Percentiles rank a stretch among this genome's conserved stretches.
These are phyloP conservation scores for Sporothrix phasma DNA, from an alignment of 2,329 filamentous ascomycete species.

Conservation along the genomic window DNA sequence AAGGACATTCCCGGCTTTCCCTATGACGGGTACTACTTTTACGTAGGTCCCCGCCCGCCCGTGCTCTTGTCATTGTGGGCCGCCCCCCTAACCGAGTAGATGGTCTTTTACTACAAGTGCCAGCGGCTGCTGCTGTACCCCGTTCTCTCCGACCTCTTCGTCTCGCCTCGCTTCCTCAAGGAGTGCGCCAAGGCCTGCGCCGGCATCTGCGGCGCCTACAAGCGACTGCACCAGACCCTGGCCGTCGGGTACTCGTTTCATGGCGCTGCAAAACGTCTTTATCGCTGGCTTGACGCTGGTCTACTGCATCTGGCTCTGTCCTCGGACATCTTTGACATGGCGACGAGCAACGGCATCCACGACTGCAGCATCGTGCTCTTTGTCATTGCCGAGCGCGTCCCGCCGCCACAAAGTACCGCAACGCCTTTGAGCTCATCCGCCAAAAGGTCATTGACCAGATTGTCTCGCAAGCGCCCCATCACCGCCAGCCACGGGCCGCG, in stretches of 20 bases:
- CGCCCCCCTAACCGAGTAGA: not conserved
- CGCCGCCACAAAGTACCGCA: constrained; percentile 11
- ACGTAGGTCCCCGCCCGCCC: not conserved
- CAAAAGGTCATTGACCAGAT: constrained; percentile 9
- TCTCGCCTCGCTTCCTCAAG: not conserved
- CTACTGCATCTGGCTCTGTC: constrained; percentile 26
- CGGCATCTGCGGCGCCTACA: constrained; percentile 22
- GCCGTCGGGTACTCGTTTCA: constrained; percentile 9
- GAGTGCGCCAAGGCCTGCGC: constrained; percentile 18
- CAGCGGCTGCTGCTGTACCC: constrained; percentile 8
- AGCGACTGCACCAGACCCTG: constrained; percentile 6
- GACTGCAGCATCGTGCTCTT: constrained; percentile 10
- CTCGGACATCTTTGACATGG: constrained; percentile 9
- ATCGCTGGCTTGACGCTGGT: constrained; percentile 24
- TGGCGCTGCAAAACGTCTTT: constrained; percentile 8
- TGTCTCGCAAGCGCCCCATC: not conserved
- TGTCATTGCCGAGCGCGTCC: constrained; percentile 12
- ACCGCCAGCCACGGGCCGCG: constrained; percentile 2
- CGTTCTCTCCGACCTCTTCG: not conserved
- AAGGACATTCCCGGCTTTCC: constrained; percentile 2
- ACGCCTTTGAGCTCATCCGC: constrained; percentile 11
- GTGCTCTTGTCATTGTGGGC: not conserved
- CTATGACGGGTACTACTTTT: constrained; percentile 6
- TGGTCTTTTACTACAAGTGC: constrained; percentile 13
- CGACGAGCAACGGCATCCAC: constrained; percentile 13